Percentiles rank a stretch among this genome's conserved stretches.
Evolutionary conservation across 768 basidiomycete genomes (phyloP).

Genomic region (Imleria badia): DNA sequence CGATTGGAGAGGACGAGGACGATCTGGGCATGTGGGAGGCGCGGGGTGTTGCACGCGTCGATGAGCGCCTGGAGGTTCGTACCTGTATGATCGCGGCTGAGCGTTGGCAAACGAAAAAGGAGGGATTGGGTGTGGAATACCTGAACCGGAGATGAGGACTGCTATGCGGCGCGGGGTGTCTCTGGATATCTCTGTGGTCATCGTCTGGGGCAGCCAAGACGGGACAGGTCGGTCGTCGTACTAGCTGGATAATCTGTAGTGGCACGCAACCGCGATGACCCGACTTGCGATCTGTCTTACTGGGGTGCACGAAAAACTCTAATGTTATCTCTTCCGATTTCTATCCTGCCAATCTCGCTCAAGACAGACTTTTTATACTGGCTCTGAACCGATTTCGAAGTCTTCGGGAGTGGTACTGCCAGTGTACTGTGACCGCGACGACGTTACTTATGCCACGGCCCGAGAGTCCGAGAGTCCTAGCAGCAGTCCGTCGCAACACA

Average conservation of each 20-base stretch:
- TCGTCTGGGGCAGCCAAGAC: slow-evolving; percentile 2
- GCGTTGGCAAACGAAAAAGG: neutral
- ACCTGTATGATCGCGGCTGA: slow-evolving; percentile 45
- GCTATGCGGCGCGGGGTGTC: slow-evolving; percentile 15
- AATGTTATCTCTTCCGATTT: neutral
- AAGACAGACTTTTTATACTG: neutral
- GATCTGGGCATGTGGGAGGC: slow-evolving; percentile 69
- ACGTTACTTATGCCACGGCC: too few species aligned
- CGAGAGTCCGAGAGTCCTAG: too few species aligned
- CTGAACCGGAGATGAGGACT: slow-evolving; percentile 65
- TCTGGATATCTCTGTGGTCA: neutral
- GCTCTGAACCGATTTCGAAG: neutral
- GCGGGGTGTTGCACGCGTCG: slow-evolving; percentile 77
- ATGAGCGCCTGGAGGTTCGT: slow-evolving; percentile 96
- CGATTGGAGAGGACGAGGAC: slow-evolving; percentile 88
- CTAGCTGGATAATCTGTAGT: neutral
- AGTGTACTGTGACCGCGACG: neutral
- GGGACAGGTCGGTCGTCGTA: slow-evolving; percentile 7
- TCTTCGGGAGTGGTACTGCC: neutral
- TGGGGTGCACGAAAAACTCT: neutral
- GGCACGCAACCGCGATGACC: neutral
- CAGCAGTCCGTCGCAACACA: neutral
- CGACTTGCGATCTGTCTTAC: neutral
- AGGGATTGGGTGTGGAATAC: slow-evolving; percentile 28
- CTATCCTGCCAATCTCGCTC: neutral